Base-by-base conservation (phyloP, 768 basidiomycete species). In the Suillus clintonianus region DNA sequence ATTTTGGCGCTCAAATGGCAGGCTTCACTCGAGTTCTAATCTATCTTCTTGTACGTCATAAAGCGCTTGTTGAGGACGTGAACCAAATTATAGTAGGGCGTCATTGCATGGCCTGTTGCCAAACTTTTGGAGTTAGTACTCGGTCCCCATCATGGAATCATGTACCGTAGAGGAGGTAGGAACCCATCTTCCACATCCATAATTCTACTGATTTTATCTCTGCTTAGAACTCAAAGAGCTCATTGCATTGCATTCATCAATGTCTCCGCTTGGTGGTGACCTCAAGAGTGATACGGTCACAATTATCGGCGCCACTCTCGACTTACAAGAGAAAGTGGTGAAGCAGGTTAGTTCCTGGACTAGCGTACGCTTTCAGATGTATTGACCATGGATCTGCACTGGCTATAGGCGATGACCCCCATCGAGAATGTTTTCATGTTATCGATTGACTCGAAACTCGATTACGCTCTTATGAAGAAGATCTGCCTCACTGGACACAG, bases 221-320 rank as follows among this genome's bases (percentile, higher is more conserved):
- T 34, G 14, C 14, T 9, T 69, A 82, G 92, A 97, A 72, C 82
- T 97, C 34, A 94, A 95, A 70, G 94, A 96, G 72, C 79, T 97
- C 32, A 95, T 97, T 63, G 92, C 93, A 2, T 87, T 96, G 86
- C 95, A 97, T 66, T 88, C 88, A 2, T 86, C 84, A 0, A 82
- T 83, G 37, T 89, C 85, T 6, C 81, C 88, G 0, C 89, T 89
- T 63, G 94, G 93, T 14, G 95, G 95, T 13, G 95, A 97, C 72
- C 79, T 96, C 50, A 90, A 92, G 70, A 85, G 79, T 1, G 94
- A 96, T 71, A 96, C 94, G 0, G 91, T 95, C 58, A 88, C 89
- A 1, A 95, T 96, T 73, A 94, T 95, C 43, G 93, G 94, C 19
- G 92, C 91, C 1, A 93, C 93, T 0, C 85, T 97, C 27, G 94